Percentiles rank a stretch among this genome's conserved stretches.
Evolutionary conservation across 1,139 yeast species (phyloP).

Genomic region (Magnusiomyces tetraspermus): DNA sequence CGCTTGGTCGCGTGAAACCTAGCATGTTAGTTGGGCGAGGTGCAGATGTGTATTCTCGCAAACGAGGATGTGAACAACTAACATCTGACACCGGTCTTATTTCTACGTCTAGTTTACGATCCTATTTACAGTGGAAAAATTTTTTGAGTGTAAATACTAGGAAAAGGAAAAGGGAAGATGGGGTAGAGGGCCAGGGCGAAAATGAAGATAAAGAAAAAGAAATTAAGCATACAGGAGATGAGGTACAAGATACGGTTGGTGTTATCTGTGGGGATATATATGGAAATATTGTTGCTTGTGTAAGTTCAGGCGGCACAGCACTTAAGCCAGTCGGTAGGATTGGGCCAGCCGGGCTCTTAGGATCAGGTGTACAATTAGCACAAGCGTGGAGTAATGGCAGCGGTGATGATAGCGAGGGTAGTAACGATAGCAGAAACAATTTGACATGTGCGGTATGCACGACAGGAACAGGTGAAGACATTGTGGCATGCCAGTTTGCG

Average conservation of each 20-base stretch:
- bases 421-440: not conserved
- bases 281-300: constrained; percentile 26
- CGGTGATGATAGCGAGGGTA: not conserved
- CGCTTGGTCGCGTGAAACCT: constrained; percentile 29
- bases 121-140: constrained; percentile 20
- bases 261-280: constrained; percentile 28
- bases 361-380: constrained; percentile 26
- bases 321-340: constrained; percentile 33
- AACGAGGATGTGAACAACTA: constrained; percentile 16
- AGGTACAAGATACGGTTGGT: constrained; percentile 33
- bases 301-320: constrained; percentile 36
- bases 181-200: constrained; percentile 3
- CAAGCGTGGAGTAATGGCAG: not conserved
- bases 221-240: not conserved
- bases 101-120: constrained; percentile 17
- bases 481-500: constrained; percentile 15
- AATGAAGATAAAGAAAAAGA: constrained; percentile 7
- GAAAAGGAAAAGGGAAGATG: not conserved
- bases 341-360: constrained; percentile 36
- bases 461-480: constrained; percentile 36
- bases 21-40: constrained; percentile 31
- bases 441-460: constrained; percentile 18
- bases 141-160: constrained; percentile 6
- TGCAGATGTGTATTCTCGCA: constrained; percentile 26
- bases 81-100: constrained; percentile 17